phyloP scores from a whole-genome alignment of 2,329 filamentous ascomycete genomes.

The Talaromyces verruculosus region DNA sequence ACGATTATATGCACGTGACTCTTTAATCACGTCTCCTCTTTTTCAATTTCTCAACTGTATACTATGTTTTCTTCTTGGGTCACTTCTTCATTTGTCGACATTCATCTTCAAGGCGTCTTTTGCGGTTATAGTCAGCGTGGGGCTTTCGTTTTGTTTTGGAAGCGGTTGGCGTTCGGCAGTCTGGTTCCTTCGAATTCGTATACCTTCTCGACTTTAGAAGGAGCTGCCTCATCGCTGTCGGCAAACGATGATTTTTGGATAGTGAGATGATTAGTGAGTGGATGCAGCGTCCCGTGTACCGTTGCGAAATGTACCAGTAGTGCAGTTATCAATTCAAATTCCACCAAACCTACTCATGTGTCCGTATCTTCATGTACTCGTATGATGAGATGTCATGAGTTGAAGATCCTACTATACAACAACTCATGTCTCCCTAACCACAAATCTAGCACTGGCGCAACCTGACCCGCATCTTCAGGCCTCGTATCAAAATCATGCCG shows the following conservation, averaged over 20 bases:
- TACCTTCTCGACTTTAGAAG: neutral
- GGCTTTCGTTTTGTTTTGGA: conserved; percentile 12
- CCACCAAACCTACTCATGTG: neutral
- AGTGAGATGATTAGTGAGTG: conserved; percentile 5
- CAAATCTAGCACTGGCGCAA: conserved; percentile 62
- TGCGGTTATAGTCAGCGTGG: conserved; percentile 17
- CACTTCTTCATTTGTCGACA: conserved; percentile 19
- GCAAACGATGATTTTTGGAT: conserved; percentile 13
- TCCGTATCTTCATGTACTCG: neutral
- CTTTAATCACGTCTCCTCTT: conserved; percentile 34
- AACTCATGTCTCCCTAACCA: conserved; percentile 66
- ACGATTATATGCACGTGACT: conserved; percentile 74
- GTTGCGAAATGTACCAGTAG: conserved; percentile 20
- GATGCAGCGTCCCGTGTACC: conserved; percentile 9
- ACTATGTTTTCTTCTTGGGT: conserved; percentile 31
- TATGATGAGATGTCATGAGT: conserved; percentile 50
- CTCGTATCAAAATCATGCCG: conserved; percentile 49
- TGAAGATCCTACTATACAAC: conserved; percentile 67
- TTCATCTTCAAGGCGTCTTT: conserved; percentile 14
- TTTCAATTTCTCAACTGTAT: conserved; percentile 30
- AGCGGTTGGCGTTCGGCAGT: conserved; percentile 19
- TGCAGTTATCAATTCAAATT: conserved; percentile 6
- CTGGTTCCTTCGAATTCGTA: neutral
- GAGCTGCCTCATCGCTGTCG: neutral
- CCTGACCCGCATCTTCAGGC: conserved; percentile 59